A percentile compares a stretch with the other conserved stretches of the same genome.
Conservation (phyloP, 2,329 filamentous ascomycete species). For the Arthroderma sp. region DNA sequence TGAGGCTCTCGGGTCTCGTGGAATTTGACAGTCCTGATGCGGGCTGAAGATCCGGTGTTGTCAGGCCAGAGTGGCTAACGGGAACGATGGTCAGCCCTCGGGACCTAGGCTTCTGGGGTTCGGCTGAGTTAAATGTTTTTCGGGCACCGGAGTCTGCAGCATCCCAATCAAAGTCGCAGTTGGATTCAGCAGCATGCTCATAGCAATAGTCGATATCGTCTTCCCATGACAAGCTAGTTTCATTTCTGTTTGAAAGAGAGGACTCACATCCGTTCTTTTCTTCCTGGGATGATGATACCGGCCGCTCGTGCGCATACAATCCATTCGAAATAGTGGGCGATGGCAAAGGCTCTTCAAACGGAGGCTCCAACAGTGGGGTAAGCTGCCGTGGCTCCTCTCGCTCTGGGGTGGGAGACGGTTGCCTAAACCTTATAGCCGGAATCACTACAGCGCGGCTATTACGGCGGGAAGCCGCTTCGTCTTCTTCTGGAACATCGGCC, state of each 20-base stretch:
- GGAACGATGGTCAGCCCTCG: neutral
- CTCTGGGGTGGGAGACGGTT: no score
- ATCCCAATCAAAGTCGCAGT: conserved; percentile 48
- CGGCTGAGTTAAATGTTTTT: neutral
- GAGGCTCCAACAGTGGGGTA: neutral
- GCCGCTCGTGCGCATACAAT: no score
- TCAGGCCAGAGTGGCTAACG: neutral
- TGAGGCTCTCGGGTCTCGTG: neutral
- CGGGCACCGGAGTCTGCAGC: no score
- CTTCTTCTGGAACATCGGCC: conserved; percentile 35
- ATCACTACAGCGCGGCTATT: conserved; percentile 17
- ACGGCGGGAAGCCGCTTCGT: conserved; percentile 24
- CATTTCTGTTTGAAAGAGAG: no score
- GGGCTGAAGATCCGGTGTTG: conserved; percentile 1
- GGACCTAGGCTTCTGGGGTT: neutral
- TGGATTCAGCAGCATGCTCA: conserved; percentile 46
- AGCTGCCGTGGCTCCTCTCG: no score
- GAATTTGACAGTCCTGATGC: neutral
- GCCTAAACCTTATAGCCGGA: no score
- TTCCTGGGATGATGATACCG: no score
- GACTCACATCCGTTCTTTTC: no score
- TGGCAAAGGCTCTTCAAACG: neutral
- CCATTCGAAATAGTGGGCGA: conserved; percentile 4
- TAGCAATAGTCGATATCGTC: conserved; percentile 52
- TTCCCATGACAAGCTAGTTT: conserved; percentile 37